Conservation (phyloP, 2,329 filamentous ascomycete species). For the Bisporella sp. region DNA sequence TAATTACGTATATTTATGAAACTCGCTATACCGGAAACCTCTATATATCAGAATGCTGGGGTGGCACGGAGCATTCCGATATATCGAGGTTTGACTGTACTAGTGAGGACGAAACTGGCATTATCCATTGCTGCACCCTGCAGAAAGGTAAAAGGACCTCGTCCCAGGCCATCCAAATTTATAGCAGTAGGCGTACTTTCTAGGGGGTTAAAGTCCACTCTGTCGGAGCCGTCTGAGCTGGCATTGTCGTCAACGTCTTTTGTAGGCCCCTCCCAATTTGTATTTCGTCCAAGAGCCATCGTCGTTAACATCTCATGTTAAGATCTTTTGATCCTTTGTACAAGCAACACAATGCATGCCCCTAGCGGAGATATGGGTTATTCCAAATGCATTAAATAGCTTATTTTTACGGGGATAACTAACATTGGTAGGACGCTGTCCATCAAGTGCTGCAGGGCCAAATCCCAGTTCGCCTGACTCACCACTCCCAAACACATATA, state of each 20-base stretch:
- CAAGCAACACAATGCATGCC: conserved; percentile 77
- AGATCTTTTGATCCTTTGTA: conserved; percentile 72
- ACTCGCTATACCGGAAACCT: too few species aligned
- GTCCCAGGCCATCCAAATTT: conserved; percentile 49
- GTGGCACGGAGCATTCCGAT: too few species aligned
- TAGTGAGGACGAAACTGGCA: conserved; percentile 68
- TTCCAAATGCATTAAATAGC: conserved; percentile 51
- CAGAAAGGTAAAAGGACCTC: conserved; percentile 49
- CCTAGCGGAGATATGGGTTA: conserved; percentile 71
- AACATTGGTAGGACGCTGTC: conserved; percentile 60
- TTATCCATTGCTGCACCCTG: conserved; percentile 69
- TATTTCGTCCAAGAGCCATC: conserved; percentile 74
- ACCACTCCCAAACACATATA: conserved; percentile 78
- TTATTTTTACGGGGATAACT: conserved; percentile 67
- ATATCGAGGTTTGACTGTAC: too few species aligned
- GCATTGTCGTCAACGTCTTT: conserved; percentile 42
- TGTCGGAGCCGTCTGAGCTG: conserved; percentile 34
- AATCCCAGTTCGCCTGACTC: conserved; percentile 77
- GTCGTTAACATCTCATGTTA: conserved; percentile 86
- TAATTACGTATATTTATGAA: too few species aligned
- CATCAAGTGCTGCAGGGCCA: conserved; percentile 57
- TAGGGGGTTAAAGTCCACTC: conserved; percentile 61
- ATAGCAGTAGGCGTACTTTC: conserved; percentile 62
- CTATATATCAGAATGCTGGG: too few species aligned
- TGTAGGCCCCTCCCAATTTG: conserved; percentile 59